Percentiles rank a stretch among this genome's conserved stretches.
Evolutionary conservation across 169 alveolate genomes (phyloP).

Genomic region (Theileria parva): DNA sequence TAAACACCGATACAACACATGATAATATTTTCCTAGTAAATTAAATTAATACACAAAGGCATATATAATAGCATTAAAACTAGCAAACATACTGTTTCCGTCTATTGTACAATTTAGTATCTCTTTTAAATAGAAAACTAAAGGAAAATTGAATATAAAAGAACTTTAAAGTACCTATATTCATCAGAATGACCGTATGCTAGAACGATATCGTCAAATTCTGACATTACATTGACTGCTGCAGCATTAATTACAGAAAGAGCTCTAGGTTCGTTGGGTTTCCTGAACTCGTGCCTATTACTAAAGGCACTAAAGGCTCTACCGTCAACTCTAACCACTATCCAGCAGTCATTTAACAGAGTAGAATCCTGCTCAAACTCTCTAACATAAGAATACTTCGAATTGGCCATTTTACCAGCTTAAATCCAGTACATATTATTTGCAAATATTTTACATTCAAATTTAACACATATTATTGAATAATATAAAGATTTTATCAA

Average conservation of each 20-base stretch:
- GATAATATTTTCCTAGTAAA: slow-evolving; percentile 84
- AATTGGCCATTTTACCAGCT: slow-evolving; percentile 38
- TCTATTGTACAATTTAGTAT: slow-evolving; percentile 65
- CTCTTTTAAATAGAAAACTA: slow-evolving; percentile 65
- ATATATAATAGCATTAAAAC: too few species aligned
- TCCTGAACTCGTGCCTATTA: slow-evolving; percentile 84
- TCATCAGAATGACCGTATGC: slow-evolving; percentile 95
- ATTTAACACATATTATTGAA: background rate
- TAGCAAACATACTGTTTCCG: slow-evolving; percentile 61
- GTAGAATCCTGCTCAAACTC: slow-evolving; percentile 84
- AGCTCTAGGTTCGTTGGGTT: slow-evolving; percentile 93
- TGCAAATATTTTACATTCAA: background rate
- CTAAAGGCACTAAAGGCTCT: slow-evolving; percentile 88
- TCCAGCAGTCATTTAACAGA: slow-evolving; percentile 86
- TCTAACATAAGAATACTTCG: slow-evolving; percentile 89
- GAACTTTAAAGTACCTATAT: slow-evolving; percentile 69
- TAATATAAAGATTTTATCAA: background rate
- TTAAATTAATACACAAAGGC: slow-evolving; percentile 35
- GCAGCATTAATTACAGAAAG: slow-evolving; percentile 87
- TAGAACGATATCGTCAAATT: slow-evolving; percentile 88
- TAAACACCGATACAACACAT: slow-evolving; percentile 86
- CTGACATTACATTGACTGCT: slow-evolving; percentile 89
- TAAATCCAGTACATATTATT: background rate
- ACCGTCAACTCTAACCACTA: slow-evolving; percentile 94
- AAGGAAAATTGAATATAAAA: background rate